Evolutionary conservation across 192 early-diverging fungal species (phyloP), one percentile per base, ranked within the genome.

Genomic region (Rhizophagus sp.): DNA sequence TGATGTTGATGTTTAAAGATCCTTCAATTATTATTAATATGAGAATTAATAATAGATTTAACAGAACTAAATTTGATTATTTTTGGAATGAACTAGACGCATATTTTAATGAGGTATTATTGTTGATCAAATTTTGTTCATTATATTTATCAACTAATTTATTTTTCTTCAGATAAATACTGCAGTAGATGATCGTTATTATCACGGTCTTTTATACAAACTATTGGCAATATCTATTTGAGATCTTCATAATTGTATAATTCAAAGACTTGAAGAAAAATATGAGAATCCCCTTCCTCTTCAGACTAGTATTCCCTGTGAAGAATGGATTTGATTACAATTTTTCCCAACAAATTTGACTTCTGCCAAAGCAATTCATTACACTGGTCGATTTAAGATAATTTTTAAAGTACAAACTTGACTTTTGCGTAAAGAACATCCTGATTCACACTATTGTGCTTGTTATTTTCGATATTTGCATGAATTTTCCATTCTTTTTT

Each of bases 21-120:
- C 64, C 64, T 30, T 30, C 24, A 30, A 25, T 65, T 30, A 30
- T 65, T 65, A 27, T 65, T 30, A 9, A 65, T 65, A 13, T 65
- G n/a, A 30, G 24, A 65, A 65, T 30, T 65, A 65, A 65, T 65
- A 65, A 65, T 30, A 27, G 25, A 1, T 30, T 65, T 65, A 65
- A 65, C 9, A 6, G 25, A 30, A 69, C 34, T 22, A 69, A 69
- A 33, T 69, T 69, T 69, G 13, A 69, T 69, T 19, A 11, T 6
- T 69, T 69, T 69, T 69, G 33, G 34, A 39, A 6, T 36, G 67
- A 69, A 39, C 12, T 69, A 22, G 67, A 30, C 19, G 34, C 10
- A 6, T 69, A 69, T 69, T 69, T 69, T 69, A 36, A 69, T 36
- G 67, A 69, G 1, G 64, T 65, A 65, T 15, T 30, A 30, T 65